Base-by-base conservation (phyloP, 2,329 filamentous ascomycete genomes). In the Ambrosiella cleistominuta region DNA sequence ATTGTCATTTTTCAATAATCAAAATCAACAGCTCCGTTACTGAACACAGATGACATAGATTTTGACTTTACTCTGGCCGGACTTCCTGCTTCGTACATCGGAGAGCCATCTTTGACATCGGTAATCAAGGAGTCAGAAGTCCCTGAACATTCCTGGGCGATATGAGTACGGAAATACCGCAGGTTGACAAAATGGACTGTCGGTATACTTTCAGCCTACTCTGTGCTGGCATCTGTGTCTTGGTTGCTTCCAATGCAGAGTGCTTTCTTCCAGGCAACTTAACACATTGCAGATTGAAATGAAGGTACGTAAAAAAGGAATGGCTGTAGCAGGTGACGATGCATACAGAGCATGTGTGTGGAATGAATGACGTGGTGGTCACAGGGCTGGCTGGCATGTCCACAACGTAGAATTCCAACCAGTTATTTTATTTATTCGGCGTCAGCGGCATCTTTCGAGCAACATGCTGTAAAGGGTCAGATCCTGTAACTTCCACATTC, bases 381-480 rank as follows among this genome's bases (percentile, higher is more conserved):
- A 51, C 19, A 51, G 1, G 47, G 47, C 3, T 51, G 9, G 27
- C 19, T 19, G 13, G 3, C 47, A 49, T 9, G 11, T 11, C 8
- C 27, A 11, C 8, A 51, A n/a, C 5, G 17, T 9, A 11, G 35
- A 51, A 36, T 19, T 40, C 27, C 51, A 50, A 51, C 36, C n/a
- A 51, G 44, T 42, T 36, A 54, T 27, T 27, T 27, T 27, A 42
- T 17, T 54, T 45, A 42, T 7, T 40, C 36, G 19, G 39, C 37
- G 39, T 44, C 44, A 51, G 50, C 51, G n/a, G 36, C 47, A 39
- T 56, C 45, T 55, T 39, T 59, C 6, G 47, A 47, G 19, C 11
- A 13, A 47, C 3, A 13, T 13, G 5, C 13, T 17, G 13, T 47
- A 8, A 8, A 8, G n/a, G 12, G 44, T 19, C 19, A 9, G 13